Conservation (phyloP, 139 green algal species). For the Raphidocelis subcapitata region DNA sequence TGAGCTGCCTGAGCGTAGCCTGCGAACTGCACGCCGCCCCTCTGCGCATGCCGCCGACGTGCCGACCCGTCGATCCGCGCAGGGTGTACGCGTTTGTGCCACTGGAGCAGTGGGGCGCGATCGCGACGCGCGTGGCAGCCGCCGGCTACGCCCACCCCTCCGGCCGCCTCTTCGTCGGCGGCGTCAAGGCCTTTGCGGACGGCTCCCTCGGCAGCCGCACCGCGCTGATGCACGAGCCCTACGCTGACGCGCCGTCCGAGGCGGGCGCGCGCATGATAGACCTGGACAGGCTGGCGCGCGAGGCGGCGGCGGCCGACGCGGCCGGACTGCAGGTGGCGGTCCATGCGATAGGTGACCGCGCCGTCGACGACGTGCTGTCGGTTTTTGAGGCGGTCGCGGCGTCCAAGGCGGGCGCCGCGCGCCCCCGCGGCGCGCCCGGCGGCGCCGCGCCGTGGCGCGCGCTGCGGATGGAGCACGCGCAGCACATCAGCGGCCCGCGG, state of each 20-base stretch:
- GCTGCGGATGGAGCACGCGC: slow-evolving; percentile 53
- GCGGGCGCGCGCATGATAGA: slow-evolving; percentile 17
- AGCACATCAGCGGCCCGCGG: slow-evolving; percentile 54
- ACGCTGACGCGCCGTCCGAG: slow-evolving; percentile 26
- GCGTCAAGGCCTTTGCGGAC: slow-evolving; percentile 76
- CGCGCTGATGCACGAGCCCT: slow-evolving; percentile 63
- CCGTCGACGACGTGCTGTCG: slow-evolving; percentile 66
- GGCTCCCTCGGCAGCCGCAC: slow-evolving; percentile 68
- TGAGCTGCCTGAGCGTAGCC: too few relatives aligned
- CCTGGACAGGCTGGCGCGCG: slow-evolving; percentile 11
- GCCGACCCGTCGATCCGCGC: neutral
- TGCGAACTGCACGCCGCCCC: too few relatives aligned
- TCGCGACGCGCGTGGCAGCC: neutral
- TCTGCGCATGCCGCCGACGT: too few relatives aligned
- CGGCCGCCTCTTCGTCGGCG: slow-evolving; percentile 57
- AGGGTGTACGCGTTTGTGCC: slow-evolving; percentile 16
- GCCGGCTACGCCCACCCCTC: slow-evolving; percentile 4
- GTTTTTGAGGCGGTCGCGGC: slow-evolving; percentile 14
- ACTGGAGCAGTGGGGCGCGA: neutral
- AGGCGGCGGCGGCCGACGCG: slow-evolving; percentile 4
- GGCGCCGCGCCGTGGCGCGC: neutral
- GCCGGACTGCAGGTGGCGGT: slow-evolving; percentile 56
- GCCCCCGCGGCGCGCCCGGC: neutral
- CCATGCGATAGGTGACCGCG: slow-evolving; percentile 76
- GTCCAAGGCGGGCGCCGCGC: neutral